Base-by-base conservation (phyloP, 495 filamentous ascomycete species). In the Cercophora samala region DNA sequence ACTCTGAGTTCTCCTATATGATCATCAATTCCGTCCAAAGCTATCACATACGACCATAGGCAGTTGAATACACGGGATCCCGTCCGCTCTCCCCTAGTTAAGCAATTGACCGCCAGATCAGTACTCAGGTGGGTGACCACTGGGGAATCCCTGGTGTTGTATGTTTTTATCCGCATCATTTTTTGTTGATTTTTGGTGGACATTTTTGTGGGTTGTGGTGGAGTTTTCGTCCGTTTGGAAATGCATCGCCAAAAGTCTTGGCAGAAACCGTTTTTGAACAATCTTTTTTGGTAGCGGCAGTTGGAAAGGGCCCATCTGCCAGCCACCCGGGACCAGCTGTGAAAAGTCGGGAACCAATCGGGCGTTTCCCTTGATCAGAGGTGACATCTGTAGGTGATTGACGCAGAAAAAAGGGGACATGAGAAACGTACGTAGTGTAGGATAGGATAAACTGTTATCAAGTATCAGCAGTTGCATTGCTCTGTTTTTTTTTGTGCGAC, bases 81-180 rank as follows among this genome's bases (percentile, higher is more conserved):
- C 80, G 80, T 82, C 79, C 78, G 80, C 77, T 81, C 80, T 78
- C 75, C 78, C 78, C 73, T 79, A 77, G 76, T 75, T 72, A 77
- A 78, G 71, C 75, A 63, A 63, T 58, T 63, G 58, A 67, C 62
- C 65, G 65, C 65, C 51, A 58, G 65, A 67, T 60, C 63, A 67
- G 65, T 67, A 67, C 54, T 58, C 54, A 58, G 54, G 54, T 58
- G 54, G 54, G 54, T 58, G 54, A 58, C 37, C 37, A 46, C 37
- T 46, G 37, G 37, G 37, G 37, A 46, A 46, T 46, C 37, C 37
- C 37, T 46, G 37, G 37, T 46, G 37, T 46, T 46, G 37, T 46
- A 46, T 46, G 37, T 46, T 46, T 46, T 46, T 46, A 9, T 13
- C 15, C 2, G 37, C 13, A 13, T 13, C 37, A 29, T 46, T 46